Conservation (phyloP, 1,139 yeast genomes). For the Petasospora rhodanensis region DNA sequence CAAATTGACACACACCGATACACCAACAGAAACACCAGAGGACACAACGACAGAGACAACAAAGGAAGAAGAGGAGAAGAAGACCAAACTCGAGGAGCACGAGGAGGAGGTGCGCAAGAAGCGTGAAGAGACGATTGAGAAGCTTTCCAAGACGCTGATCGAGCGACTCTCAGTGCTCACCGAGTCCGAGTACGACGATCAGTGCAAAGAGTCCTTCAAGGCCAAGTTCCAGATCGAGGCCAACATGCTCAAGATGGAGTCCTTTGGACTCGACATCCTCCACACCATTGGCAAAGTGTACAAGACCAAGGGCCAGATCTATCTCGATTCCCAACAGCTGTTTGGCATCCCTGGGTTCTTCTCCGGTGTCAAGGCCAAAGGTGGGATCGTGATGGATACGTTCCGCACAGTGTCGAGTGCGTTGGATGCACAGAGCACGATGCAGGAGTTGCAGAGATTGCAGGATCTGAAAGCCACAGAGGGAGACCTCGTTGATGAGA, state of each 20-base stretch:
- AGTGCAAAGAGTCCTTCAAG: constrained; percentile 63
- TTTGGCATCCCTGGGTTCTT: constrained; percentile 84
- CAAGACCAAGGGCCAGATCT: constrained; percentile 57
- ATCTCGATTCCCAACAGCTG: constrained; percentile 65
- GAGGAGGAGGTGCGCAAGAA: constrained; percentile 75
- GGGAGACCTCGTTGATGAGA: constrained; percentile 34
- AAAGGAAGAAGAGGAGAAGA: constrained; percentile 37
- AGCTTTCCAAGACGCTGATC: constrained; percentile 58
- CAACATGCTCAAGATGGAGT: constrained; percentile 83
- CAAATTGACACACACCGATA: constrained; percentile 11
- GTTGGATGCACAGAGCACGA: constrained; percentile 82
- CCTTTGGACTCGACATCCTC: constrained; percentile 85
- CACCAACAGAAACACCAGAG: constrained; percentile 8
- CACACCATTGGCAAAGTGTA: constrained; percentile 84
- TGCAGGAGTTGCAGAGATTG: constrained; percentile 74
- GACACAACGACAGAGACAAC: not conserved
- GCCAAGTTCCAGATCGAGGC: constrained; percentile 78
- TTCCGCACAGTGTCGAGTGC: constrained; percentile 83
- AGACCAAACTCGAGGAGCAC: constrained; percentile 56
- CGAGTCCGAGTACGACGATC: constrained; percentile 72
- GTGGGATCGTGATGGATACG: constrained; percentile 80
- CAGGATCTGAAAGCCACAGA: constrained; percentile 51
- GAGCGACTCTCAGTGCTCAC: constrained; percentile 72
- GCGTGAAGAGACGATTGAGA: constrained; percentile 67
- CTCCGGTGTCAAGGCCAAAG: constrained; percentile 81